Evolutionary conservation across 768 basidiomycete species (phyloP), one percentile per base, ranked within the genome.

Genomic region (Termitomyces titanicus): DNA sequence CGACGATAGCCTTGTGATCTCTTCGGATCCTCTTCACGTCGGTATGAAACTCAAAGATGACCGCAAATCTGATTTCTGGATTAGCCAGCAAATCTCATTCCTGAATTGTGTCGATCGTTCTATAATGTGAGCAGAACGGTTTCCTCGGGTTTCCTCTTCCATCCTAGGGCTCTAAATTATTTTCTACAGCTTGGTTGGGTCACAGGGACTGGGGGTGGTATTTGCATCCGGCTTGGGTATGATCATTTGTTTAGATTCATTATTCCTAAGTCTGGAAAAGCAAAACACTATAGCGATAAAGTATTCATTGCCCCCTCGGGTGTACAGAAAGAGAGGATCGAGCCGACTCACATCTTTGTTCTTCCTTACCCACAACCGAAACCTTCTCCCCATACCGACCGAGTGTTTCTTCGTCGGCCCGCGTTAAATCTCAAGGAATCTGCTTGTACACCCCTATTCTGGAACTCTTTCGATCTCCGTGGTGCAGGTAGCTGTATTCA

Each of bases 61-160:
- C 37, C 27, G 24, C 2, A n/a, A 54, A 38, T 43, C 39, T 54
- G 48, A 58, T 52, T 53, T 39, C 31, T 40, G 45, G 49, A 42
- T 18, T 74, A 95, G 85, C 92, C 93, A 18, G 93, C 93, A n/a
- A 94, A 92, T 69, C 78, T 94, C 58, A 94, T 94, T 51, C 89
- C 89, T 31, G 89, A 91, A 64, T 78, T 95, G 1, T 95, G 93
- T 68, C 75, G 82, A 42, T 81, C 84, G 6, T 94, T 95, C 70
- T 94, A 94, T 72, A 79, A 79, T 58, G 71, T 74, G 63, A 46
- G 69, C 53, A 63, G 43, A 57, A 15, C 5, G 17, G 45, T 38
- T 29, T 27, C 42, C 44, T 40, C 5, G 17, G 45, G 42, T 29
- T 27, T 45, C 44, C 43, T 51, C 25, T 25, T 42, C 18, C 10